Evolutionary conservation across 106 monocot genomes (phyloP).

Genomic region (Dioscorea dumetorum): DNA sequence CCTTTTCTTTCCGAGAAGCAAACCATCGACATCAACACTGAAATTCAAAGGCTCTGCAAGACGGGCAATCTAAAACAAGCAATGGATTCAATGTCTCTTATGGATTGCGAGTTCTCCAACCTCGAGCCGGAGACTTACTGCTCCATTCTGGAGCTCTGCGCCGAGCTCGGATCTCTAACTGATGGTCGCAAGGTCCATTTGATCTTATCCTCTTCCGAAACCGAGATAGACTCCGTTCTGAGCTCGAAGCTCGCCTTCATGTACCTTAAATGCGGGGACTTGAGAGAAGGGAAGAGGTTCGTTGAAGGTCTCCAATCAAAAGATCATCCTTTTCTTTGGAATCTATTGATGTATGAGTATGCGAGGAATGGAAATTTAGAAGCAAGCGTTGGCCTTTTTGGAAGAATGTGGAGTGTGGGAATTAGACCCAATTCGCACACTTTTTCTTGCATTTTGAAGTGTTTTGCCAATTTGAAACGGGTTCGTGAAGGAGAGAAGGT

Average conservation of each 20-base stretch:
- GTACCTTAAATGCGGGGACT: constrained; percentile 64
- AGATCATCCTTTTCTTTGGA: constrained; percentile 38
- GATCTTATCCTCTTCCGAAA: constrained; percentile 25
- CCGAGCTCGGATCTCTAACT: constrained; percentile 29
- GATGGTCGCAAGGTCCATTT: constrained; percentile 41
- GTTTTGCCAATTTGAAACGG: constrained; percentile 23
- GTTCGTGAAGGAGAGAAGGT: constrained; percentile 21
- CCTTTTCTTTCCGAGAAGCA: background rate
- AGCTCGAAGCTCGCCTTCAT: constrained; percentile 57
- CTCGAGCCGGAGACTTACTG: constrained; percentile 26
- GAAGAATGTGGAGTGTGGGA: constrained; percentile 29
- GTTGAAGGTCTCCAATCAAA: constrained; percentile 28
- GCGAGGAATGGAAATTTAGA: constrained; percentile 30
- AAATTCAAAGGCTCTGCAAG: constrained; percentile 23
- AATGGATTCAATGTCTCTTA: constrained; percentile 17
- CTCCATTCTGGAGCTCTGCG: constrained; percentile 57
- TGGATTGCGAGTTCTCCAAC: background rate
- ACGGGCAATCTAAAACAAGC: constrained; percentile 31
- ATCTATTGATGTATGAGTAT: constrained; percentile 46
- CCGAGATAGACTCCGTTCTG: constrained; percentile 24
- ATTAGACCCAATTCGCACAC: constrained; percentile 34
- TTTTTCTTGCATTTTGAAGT: constrained; percentile 63
- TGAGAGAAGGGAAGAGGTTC: constrained; percentile 44
- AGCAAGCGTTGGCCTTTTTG: constrained; percentile 39
- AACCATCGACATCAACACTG: constrained; percentile 1